Conservation (phyloP, 257 asterid species). For the Penstemon eatonii region DNA sequence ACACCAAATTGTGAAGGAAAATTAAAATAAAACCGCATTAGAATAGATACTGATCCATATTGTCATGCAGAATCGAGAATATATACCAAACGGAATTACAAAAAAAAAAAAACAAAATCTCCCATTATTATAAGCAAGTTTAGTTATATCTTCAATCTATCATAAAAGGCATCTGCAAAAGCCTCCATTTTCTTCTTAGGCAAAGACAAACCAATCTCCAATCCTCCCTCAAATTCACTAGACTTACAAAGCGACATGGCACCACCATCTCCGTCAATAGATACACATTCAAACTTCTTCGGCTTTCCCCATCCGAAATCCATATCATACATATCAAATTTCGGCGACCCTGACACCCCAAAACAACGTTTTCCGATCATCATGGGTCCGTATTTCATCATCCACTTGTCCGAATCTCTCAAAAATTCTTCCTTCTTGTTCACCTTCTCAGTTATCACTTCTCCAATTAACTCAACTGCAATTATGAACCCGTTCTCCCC, state of each 20-base stretch:
- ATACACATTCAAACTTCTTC: constrained; percentile 33
- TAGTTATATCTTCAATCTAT: constrained; percentile 12
- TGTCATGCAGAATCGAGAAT: too few relatives aligned
- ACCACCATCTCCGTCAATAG: constrained; percentile 37
- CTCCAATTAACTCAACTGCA: constrained; percentile 41
- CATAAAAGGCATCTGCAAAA: constrained; percentile 18
- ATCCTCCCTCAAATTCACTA: constrained; percentile 36
- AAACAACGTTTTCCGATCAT: constrained; percentile 29
- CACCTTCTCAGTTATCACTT: constrained; percentile 27
- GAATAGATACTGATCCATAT: too few relatives aligned
- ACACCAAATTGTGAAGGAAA: too few relatives aligned
- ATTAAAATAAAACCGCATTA: too few relatives aligned
- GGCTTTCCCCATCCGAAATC: constrained; percentile 51
- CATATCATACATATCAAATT: constrained; percentile 34
- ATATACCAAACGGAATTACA: not conserved
- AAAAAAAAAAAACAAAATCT: not conserved
- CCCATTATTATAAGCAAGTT: not conserved
- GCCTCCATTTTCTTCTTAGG: constrained; percentile 30
- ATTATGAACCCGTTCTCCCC: constrained; percentile 32
- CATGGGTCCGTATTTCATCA: not conserved
- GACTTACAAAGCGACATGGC: constrained; percentile 43
- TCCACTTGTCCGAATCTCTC: constrained; percentile 37
- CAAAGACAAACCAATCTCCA: constrained; percentile 45
- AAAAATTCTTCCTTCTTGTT: constrained; percentile 27
- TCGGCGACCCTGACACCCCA: constrained; percentile 48